Evolutionary conservation across 2,329 filamentous ascomycete species (phyloP).

Genomic region (Chaetomiaceae sp.): DNA sequence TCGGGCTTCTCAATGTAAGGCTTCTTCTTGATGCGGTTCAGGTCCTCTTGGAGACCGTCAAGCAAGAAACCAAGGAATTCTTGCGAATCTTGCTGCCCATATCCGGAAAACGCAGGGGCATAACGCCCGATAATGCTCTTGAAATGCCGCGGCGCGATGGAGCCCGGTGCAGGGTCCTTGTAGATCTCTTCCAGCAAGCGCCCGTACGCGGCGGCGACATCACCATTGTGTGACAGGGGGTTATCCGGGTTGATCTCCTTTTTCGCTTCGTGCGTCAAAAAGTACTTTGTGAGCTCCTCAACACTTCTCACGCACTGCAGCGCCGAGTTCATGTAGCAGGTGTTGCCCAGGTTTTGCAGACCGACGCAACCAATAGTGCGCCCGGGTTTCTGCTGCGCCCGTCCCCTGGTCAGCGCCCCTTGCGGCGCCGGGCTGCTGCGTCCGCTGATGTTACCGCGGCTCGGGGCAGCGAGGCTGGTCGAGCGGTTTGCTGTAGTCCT

Average conservation of each 20-base stretch:
- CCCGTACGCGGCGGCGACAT: conserved; percentile 81
- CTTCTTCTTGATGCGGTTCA: conserved; percentile 91
- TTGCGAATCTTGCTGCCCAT: conserved; percentile 94
- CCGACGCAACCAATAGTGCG: conserved; percentile 73
- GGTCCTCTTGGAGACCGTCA: conserved; percentile 89
- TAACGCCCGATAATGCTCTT: conserved; percentile 77
- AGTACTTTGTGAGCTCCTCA: conserved; percentile 89
- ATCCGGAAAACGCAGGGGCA: conserved; percentile 83
- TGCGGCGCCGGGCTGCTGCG: conserved; percentile 63
- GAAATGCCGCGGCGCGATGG: conserved; percentile 74
- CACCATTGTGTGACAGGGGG: conserved; percentile 76
- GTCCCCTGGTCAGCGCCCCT: conserved; percentile 63
- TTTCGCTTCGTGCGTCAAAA: conserved; percentile 69
- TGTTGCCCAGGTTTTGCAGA: conserved; percentile 87
- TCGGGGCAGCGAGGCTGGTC: conserved; percentile 31
- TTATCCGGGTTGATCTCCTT: conserved; percentile 81
- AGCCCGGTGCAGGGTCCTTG: conserved; percentile 58
- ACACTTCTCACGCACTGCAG: conserved; percentile 91
- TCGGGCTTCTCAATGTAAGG: conserved; percentile 97
- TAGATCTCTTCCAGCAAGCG: conserved; percentile 74
- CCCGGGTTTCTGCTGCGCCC: conserved; percentile 63
- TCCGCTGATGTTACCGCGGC: conserved; percentile 51
- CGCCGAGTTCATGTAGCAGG: conserved; percentile 98
- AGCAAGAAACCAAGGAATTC: conserved; percentile 94
- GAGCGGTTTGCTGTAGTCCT: conserved; percentile 34